phyloP scores from a whole-genome alignment of 1,284 basidiomycete genomes.

The Erythrobasidium hasegawianum region DNA sequence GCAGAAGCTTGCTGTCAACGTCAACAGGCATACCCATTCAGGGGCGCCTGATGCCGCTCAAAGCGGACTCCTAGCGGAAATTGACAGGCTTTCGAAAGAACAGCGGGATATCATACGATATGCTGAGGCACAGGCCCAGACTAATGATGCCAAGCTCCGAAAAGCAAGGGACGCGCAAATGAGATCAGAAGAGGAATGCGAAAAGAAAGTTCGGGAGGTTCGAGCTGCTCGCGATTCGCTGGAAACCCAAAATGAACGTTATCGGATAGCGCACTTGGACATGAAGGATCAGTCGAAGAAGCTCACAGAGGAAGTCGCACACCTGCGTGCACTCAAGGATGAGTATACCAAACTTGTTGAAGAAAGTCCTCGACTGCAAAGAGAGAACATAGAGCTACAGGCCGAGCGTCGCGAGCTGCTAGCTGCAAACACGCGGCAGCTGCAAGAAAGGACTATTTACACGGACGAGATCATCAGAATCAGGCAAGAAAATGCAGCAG shows the following conservation, averaged over 20 bases:
- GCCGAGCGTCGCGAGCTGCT: neutral
- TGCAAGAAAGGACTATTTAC: constrained; percentile 3
- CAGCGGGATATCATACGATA: neutral
- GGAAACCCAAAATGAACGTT: constrained; percentile 11
- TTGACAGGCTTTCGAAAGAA: neutral
- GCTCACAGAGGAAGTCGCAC: neutral
- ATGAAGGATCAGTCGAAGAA: neutral
- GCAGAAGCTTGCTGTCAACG: neutral
- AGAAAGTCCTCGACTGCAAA: neutral
- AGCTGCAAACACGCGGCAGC: neutral
- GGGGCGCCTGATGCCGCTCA: neutral
- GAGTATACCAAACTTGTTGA: constrained; percentile 1
- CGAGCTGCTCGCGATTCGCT: constrained; percentile 4
- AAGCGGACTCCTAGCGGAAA: neutral
- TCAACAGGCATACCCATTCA: neutral
- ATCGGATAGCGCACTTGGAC: neutral
- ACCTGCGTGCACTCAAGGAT: neutral
- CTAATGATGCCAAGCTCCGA: constrained; percentile 4
- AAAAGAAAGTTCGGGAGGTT: neutral
- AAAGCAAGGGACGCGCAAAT: neutral
- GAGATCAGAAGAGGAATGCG: neutral
- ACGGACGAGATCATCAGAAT: constrained; percentile 7
- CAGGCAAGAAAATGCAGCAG: constrained; percentile 4
- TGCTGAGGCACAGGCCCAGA: neutral
- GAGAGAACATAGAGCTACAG: neutral